Conservation (phyloP, 208 protist species). For the Porcisia deanei region DNA sequence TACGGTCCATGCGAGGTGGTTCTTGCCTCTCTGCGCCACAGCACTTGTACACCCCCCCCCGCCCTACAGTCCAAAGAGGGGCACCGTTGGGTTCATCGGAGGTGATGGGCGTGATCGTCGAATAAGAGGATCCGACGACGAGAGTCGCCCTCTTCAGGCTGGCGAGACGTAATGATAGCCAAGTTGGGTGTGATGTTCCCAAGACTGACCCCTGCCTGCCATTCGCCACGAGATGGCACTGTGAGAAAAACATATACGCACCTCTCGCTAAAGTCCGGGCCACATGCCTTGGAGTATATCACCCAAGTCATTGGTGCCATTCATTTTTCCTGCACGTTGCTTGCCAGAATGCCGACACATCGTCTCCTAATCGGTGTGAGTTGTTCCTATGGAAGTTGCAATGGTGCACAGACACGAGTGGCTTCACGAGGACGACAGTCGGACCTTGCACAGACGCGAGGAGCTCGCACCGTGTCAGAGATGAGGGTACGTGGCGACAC, state of each 20-base stretch:
- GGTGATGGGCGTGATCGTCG: not conserved
- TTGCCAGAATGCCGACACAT: not conserved
- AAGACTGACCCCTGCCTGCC: slow-evolving; percentile 6
- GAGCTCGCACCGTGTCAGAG: not conserved
- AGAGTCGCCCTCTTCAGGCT: slow-evolving; percentile 36
- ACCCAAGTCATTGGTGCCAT: slow-evolving; percentile 18
- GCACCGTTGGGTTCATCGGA: not conserved
- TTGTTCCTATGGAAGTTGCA: not conserved
- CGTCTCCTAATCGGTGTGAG: not conserved
- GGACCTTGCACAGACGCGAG: not conserved
- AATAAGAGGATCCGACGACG: slow-evolving; percentile 33
- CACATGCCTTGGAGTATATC: slow-evolving; percentile 33
- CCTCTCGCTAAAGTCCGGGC: slow-evolving; percentile 18
- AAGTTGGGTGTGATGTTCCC: slow-evolving; percentile 11
- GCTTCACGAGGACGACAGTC: not conserved
- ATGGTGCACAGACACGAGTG: not conserved
- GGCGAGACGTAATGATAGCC: slow-evolving; percentile 26
- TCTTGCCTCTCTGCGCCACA: slow-evolving; percentile 13
- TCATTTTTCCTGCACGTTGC: slow-evolving; percentile 14
- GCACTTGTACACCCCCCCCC: slow-evolving; percentile 9
- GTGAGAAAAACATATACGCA: slow-evolving; percentile 27
- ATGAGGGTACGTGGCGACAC: not conserved
- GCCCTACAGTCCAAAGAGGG: not conserved
- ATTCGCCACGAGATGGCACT: slow-evolving; percentile 13
- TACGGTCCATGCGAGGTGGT: slow-evolving; percentile 34